These are phyloP conservation scores for Podaxis sp. DNA, from an alignment of 768 basidiomycete species.

Conservation along the genomic window DNA sequence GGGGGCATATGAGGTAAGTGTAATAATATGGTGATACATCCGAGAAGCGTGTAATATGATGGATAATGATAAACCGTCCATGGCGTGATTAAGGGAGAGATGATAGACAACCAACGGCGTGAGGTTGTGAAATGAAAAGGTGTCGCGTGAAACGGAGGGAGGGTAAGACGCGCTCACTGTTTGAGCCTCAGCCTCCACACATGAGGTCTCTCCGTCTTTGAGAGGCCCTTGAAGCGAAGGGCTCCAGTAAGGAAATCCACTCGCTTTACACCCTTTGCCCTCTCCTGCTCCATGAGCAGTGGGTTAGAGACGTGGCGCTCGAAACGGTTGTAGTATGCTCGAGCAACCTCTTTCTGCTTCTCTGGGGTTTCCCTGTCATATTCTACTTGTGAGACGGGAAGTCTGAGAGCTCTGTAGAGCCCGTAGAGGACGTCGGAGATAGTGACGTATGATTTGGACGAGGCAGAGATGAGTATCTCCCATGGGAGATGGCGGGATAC, in stretches of 20 bases:
- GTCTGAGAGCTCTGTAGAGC: background rate
- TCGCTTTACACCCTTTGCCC: background rate
- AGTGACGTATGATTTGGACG: background rate
- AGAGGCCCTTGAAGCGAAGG: background rate
- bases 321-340: background rate
- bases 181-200: background rate
- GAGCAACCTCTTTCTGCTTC: background rate
- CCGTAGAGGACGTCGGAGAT: background rate
- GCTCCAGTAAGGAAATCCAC: conserved; percentile 1
- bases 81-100: background rate
- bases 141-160: background rate
- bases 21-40: background rate
- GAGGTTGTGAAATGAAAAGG: background rate
- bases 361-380: background rate
- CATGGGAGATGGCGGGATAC: conserved; percentile 4
- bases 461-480: background rate
- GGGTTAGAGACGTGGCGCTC: background rate
- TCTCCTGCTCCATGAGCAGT: background rate
- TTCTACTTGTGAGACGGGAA: background rate
- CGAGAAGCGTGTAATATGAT: background rate
- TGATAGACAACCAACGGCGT: background rate
- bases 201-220: background rate
- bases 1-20: background rate
- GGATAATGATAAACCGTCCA: conserved; percentile 9
- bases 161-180: background rate